Conservation (phyloP, 768 basidiomycete genomes). For the Panellus pusillus region DNA sequence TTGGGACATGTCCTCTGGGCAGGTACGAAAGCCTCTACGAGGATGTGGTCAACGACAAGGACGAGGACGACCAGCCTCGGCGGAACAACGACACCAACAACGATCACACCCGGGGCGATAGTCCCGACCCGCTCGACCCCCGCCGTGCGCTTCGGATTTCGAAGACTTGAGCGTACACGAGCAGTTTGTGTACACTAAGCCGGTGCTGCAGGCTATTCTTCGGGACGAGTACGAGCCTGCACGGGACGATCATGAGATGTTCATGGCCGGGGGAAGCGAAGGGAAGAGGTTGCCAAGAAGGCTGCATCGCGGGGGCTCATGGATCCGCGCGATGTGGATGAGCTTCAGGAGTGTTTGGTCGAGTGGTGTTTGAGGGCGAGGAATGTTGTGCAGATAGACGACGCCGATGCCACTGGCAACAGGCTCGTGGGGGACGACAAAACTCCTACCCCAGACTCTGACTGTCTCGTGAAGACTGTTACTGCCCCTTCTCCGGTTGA, state of each 20-base stretch:
- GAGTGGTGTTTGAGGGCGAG: constrained; percentile 45
- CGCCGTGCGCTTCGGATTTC: constrained; percentile 46
- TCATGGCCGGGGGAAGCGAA: not conserved
- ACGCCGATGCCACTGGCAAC: not conserved
- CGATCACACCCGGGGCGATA: constrained; percentile 13
- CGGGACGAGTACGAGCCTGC: constrained; percentile 57
- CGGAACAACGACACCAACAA: no score
- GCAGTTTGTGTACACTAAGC: constrained; percentile 68
- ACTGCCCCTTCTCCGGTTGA: not conserved
- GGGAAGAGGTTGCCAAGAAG: not conserved
- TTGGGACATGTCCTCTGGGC: constrained; percentile 64
- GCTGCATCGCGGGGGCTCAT: constrained; percentile 39
- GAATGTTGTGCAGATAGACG: constrained; percentile 15
- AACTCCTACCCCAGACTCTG: constrained; percentile 2
- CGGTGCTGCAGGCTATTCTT: constrained; percentile 60
- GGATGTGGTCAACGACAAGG: constrained; percentile 40
- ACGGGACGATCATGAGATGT: constrained; percentile 11
- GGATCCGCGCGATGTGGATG: constrained; percentile 38
- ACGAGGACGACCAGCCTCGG: constrained; percentile 24
- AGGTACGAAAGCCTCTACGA: constrained; percentile 48
- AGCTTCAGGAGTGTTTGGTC: constrained; percentile 34
- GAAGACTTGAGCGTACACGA: constrained; percentile 46
- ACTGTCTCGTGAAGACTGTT: not conserved
- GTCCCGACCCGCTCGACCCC: constrained; percentile 44
- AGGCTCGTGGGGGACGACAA: constrained; percentile 18